phyloP scores from a whole-genome alignment of 2,329 filamentous ascomycete species.

The Didymella lethalis region DNA sequence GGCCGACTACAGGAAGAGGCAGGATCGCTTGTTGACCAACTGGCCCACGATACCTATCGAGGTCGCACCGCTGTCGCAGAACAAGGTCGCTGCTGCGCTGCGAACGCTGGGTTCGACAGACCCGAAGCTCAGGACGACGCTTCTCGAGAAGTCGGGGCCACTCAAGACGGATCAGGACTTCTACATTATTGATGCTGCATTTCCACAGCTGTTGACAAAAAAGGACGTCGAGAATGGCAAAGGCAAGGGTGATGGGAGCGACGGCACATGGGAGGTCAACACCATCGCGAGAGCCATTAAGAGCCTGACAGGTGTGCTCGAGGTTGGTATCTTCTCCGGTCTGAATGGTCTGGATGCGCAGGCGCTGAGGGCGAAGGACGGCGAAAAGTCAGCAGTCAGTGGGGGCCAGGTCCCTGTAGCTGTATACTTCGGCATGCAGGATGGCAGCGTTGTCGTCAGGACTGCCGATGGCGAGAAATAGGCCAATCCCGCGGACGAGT shows the following conservation, averaged over 20 bases:
- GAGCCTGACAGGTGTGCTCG: constrained; percentile 83
- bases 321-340: constrained; percentile 90
- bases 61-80: constrained; percentile 83
- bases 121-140: constrained; percentile 75
- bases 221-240: constrained; percentile 60
- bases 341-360: constrained; percentile 74
- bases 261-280: constrained; percentile 82
- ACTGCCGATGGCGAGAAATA: constrained; percentile 40
- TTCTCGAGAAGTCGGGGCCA: constrained; percentile 80
- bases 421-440: constrained; percentile 92
- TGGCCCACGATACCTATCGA: constrained; percentile 94
- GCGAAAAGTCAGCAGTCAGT: constrained; percentile 51
- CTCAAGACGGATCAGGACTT: constrained; percentile 86
- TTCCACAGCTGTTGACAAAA: constrained; percentile 72
- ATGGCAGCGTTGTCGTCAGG: constrained; percentile 55
- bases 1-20: constrained; percentile 90
- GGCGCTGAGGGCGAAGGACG: constrained; percentile 53
- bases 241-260: constrained; percentile 61
- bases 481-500: constrained; percentile 2
- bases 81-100: constrained; percentile 77
- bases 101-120: constrained; percentile 74
- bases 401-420: constrained; percentile 87
- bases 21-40: constrained; percentile 72
- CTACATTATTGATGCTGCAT: constrained; percentile 92
- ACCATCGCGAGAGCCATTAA: constrained; percentile 78